phyloP scores from a whole-genome alignment of 1,284 basidiomycete genomes.

The Meira miltonrushii region DNA sequence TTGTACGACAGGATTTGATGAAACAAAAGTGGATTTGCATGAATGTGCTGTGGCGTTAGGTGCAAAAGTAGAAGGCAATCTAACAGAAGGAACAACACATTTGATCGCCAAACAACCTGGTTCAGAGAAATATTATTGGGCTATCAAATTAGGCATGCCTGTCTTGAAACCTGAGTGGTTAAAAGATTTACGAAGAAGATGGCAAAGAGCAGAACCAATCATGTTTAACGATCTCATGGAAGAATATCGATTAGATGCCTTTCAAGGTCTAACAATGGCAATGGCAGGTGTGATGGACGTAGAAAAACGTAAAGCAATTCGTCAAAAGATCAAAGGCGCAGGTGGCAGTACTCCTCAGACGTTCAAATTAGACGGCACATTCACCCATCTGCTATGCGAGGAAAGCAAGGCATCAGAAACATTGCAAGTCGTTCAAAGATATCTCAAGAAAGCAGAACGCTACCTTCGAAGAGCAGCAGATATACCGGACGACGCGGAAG shows the following conservation, averaged over 20 bases:
- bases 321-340: constrained; percentile 16
- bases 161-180: constrained; percentile 71
- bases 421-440: constrained; percentile 25
- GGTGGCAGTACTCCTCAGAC: constrained; percentile 15
- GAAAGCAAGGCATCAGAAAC: constrained; percentile 62
- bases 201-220: constrained; percentile 71
- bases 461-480: constrained; percentile 8
- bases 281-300: constrained; percentile 21
- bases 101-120: constrained; percentile 66
- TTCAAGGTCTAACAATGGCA: constrained; percentile 56
- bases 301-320: not conserved
- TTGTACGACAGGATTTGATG: constrained; percentile 14
- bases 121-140: constrained; percentile 77
- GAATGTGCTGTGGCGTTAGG: constrained; percentile 71
- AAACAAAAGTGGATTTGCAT: constrained; percentile 57
- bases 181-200: constrained; percentile 63
- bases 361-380: constrained; percentile 56
- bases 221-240: constrained; percentile 62
- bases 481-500: constrained; percentile 2
- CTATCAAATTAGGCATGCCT: constrained; percentile 66
- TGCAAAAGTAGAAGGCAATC: constrained; percentile 62
- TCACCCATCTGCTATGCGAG: constrained; percentile 53
- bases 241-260: constrained; percentile 63
- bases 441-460: constrained; percentile 19
- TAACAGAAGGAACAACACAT: constrained; percentile 75